Base-by-base conservation (phyloP, 176 grass and related monocot species). In the Oropetium thomaeum region DNA sequence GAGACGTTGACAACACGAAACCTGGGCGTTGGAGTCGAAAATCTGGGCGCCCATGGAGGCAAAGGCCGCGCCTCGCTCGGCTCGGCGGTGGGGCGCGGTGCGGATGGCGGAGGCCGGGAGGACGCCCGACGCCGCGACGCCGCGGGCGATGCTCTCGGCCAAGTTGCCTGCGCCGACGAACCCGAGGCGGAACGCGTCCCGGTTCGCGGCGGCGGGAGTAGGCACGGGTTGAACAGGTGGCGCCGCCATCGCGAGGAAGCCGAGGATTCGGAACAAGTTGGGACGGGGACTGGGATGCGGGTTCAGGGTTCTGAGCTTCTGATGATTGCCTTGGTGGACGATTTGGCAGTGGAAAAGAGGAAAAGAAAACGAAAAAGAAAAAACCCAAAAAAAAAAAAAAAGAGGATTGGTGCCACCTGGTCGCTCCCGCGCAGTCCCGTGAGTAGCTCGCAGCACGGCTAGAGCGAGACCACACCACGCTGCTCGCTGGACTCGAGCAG, bases 111-210 rank as follows among this genome's bases (percentile, higher is more conserved):
- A 26, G 39, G 82, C 65, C 17, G 84, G 82, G 67, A 99, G 92
- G 81, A 96, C 87, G 59, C 82, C 89, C 25, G 92, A 96, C 29
- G 88, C 90, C 25, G 72, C 78, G 2, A 95, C 92, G 52, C 96
- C 92, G 9, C 92, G 75, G 27, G 89, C 92, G 79, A 95, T 99
- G 87, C 89, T 99, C 92, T 99, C 96, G 47, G 92, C 96, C 64
- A 99, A 43, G 79, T 96, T 99, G 8, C 96, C 96, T 0, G 89
- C 87, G 25, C 96, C 96, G 54, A 99, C 48, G 81, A 99, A 96
- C 0, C 96, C 96, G 0, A 99, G 77, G 15, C 70, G 86, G 82
- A 92, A 99, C 44, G 55, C 37, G 59, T 85, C 86, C 10, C 38
- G 61, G 32, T 1, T 65, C 0, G 61, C 66, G 1, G 67, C 70